A percentile compares a stretch with the other conserved stretches of the same genome.
Conservation (phyloP, 805 yeast species). For the Candida ovalis region DNA sequence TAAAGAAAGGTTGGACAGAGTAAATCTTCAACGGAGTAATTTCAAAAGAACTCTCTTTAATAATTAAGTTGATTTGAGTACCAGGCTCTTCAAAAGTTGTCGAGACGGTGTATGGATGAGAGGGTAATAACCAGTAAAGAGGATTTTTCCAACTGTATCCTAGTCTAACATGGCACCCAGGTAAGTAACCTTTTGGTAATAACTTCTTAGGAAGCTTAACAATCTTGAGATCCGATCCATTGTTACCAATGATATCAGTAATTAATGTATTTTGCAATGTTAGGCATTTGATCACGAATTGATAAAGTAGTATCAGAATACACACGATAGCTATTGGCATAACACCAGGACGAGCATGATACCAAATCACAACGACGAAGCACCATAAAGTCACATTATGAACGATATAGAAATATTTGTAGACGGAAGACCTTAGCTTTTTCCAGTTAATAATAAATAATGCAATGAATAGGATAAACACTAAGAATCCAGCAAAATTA, state of each 20-base stretch:
- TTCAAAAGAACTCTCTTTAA: constrained; percentile 39
- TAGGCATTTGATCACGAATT: constrained; percentile 33
- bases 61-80: constrained; percentile 37
- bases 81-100: constrained; percentile 32
- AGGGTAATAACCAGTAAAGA: constrained; percentile 47
- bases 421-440: constrained; percentile 45
- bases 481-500: constrained; percentile 53
- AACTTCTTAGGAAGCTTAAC: constrained; percentile 19
- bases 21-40: constrained; percentile 31
- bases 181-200: constrained; percentile 30
- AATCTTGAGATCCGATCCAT: constrained; percentile 20
- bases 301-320: constrained; percentile 32
- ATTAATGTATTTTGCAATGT: constrained; percentile 18
- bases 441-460: constrained; percentile 45
- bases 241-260: constrained; percentile 18
- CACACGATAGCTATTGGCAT: constrained; percentile 31
- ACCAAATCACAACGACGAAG: constrained; percentile 41
- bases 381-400: constrained; percentile 52
- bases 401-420: constrained; percentile 49
- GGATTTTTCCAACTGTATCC: constrained; percentile 36
- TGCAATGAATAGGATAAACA: constrained; percentile 32
- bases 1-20: constrained; percentile 38
- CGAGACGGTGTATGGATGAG: constrained; percentile 68
- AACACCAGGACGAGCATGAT: constrained; percentile 75
- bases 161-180: constrained; percentile 60